Evolutionary conservation across 208 protist genomes (phyloP).

Genomic region (Trypanosoma melophagium): DNA sequence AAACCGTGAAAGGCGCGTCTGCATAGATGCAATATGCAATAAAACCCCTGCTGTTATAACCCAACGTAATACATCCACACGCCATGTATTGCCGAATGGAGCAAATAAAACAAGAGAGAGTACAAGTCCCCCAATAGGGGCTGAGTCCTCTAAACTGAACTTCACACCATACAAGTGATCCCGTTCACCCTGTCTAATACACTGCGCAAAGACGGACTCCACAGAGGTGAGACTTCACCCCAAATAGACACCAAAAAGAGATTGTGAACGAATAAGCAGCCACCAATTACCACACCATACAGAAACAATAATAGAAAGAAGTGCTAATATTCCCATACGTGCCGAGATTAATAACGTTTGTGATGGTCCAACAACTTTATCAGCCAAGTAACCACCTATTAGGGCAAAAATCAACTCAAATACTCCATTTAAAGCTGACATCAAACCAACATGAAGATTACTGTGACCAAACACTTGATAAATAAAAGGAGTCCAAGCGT

Average conservation of each 20-base stretch:
- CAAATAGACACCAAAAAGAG: conserved; percentile 66
- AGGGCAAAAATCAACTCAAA: conserved; percentile 51
- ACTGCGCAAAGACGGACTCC: conserved; percentile 74
- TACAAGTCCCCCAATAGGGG: conserved; percentile 54
- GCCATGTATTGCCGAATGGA: conserved; percentile 51
- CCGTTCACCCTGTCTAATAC: conserved; percentile 49
- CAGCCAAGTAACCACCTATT: conserved; percentile 50
- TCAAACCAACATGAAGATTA: conserved; percentile 64
- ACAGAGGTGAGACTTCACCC: conserved; percentile 65
- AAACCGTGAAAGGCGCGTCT: conserved; percentile 48
- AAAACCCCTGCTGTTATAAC: conserved; percentile 51
- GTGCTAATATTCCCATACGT: conserved; percentile 42
- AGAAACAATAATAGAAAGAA: conserved; percentile 36
- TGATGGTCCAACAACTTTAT: conserved; percentile 57
- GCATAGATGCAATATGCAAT: conserved; percentile 54
- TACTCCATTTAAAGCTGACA: conserved; percentile 60
- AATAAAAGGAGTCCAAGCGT: conserved; percentile 69
- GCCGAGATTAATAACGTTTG: conserved; percentile 50
- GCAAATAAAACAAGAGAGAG: conserved; percentile 47
- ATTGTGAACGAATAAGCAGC: conserved; percentile 51
- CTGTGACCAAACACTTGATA: conserved; percentile 50
- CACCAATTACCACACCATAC: conserved; percentile 35
- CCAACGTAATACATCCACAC: conserved; percentile 44
- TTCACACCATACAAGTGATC: conserved; percentile 74
- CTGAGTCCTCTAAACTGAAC: conserved; percentile 57